These are phyloP conservation scores for Ceratocystis papillata DNA, from an alignment of 2,329 filamentous ascomycete species.

Conservation along the genomic window DNA sequence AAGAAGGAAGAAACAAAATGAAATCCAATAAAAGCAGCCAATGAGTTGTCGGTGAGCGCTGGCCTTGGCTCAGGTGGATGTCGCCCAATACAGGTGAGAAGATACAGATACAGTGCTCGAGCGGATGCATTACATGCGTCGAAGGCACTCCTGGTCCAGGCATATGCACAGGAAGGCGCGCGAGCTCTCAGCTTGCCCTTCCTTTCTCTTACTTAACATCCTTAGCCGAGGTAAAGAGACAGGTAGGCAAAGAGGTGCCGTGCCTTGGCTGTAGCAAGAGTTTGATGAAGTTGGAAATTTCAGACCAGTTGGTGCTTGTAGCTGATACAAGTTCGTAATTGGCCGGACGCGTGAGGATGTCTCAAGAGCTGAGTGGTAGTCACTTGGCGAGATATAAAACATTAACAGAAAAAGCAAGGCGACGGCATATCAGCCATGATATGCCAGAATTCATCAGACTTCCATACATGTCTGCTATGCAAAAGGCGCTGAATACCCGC, in stretches of 20 bases:
- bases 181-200: not conserved
- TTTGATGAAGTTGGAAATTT: not conserved
- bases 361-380: not conserved
- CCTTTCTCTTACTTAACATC: not conserved
- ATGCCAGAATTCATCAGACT: too few species aligned
- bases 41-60: not conserved
- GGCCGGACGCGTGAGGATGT: too few species aligned
- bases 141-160: not conserved
- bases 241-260: not conserved
- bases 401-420: too few species aligned
- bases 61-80: not conserved
- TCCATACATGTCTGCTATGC: too few species aligned
- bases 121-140: not conserved
- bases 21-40: not conserved
- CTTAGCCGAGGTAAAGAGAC: too few species aligned
- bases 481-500: too few species aligned
- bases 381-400: not conserved
- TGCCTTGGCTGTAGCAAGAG: not conserved
- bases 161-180: not conserved
- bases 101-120: not conserved
- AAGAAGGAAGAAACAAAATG: not conserved
- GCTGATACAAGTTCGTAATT: not conserved
- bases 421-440: too few species aligned
- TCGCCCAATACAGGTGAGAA: not conserved
- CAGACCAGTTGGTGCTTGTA: not conserved